Percentiles rank a stretch among this genome's conserved stretches.
These are phyloP conservation scores for Fragaria ananassa DNA, from an alignment of 306 rosid genomes.

Conservation along the genomic window DNA sequence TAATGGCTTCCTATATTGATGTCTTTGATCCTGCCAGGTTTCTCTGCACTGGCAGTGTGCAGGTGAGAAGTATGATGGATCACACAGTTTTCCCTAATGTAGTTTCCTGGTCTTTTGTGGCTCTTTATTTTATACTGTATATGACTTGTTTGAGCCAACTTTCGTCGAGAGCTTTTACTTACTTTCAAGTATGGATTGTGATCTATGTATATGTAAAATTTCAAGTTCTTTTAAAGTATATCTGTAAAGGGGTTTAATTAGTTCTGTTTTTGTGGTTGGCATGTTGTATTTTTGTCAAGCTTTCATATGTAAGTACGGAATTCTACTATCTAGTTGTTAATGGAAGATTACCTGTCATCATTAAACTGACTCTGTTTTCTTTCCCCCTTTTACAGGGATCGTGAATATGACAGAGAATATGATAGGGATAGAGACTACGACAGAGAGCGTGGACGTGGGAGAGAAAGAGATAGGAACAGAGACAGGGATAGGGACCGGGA, in stretches of 20 bases:
- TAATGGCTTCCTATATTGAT: conserved; percentile 76
- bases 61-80: conserved; percentile 99
- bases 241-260: not conserved
- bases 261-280: not conserved
- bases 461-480: conserved; percentile 62
- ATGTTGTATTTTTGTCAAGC: not conserved
- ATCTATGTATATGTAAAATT: not conserved
- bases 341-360: not conserved
- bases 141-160: not conserved
- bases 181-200: not conserved
- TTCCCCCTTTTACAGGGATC: conserved; percentile 49
- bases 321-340: no score
- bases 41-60: conserved; percentile 99
- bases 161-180: no score
- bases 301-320: not conserved
- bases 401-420: conserved; percentile 81
- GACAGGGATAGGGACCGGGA: conserved; percentile 55
- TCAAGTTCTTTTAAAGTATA: not conserved
- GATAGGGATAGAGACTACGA: conserved; percentile 70
- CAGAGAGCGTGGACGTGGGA: conserved; percentile 72
- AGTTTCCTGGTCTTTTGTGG: conserved; percentile 4
- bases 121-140: not conserved
- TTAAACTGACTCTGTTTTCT: conserved; percentile 4
- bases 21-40: conserved; percentile 89
- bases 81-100: conserved; percentile 40